phyloP scores from a whole-genome alignment of 2,329 filamentous ascomycete genomes.

The Alternaria angustiovoidea region DNA sequence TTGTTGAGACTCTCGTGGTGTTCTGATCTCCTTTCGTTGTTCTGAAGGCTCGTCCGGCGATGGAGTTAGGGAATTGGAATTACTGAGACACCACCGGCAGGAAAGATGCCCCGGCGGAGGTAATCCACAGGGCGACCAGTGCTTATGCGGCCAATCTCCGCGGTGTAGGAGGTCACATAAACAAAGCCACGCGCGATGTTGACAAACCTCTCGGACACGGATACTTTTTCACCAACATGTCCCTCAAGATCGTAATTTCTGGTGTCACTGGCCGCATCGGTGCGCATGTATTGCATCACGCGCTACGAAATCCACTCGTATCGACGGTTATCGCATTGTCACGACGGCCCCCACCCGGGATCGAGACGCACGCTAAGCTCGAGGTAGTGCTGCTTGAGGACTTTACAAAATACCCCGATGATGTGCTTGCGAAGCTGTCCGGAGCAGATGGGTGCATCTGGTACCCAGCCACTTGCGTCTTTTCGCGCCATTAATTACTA shows the following conservation, averaged over 20 bases:
- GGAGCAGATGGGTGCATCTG: conserved; percentile 26
- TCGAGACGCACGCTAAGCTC: conserved; percentile 13
- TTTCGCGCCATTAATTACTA: conserved; percentile 6
- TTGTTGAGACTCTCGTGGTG: neutral
- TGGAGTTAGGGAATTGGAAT: neutral
- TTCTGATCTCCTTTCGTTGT: neutral
- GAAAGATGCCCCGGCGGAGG: conserved; percentile 10
- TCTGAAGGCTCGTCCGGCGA: neutral
- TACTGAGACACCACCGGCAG: conserved; percentile 4
- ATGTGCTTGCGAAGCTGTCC: conserved; percentile 21
- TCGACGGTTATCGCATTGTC: conserved; percentile 23
- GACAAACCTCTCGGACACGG: conserved; percentile 2
- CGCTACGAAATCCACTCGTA: conserved; percentile 18
- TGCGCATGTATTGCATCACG: conserved; percentile 18
- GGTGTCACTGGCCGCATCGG: conserved; percentile 26
- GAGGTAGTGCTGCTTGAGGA: conserved; percentile 24
- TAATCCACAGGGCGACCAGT: conserved; percentile 12
- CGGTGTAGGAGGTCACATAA: conserved; percentile 17
- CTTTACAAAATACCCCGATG: conserved; percentile 22
- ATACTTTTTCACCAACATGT: conserved; percentile 18
- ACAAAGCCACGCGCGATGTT: conserved; percentile 11
- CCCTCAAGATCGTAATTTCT: conserved; percentile 18
- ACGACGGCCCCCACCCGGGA: conserved; percentile 22
- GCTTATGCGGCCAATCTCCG: conserved; percentile 30
- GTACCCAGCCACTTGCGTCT: conserved; percentile 10